Evolutionary conservation across 306 rosid genomes (phyloP).

Genomic region (Corylus americana): DNA sequence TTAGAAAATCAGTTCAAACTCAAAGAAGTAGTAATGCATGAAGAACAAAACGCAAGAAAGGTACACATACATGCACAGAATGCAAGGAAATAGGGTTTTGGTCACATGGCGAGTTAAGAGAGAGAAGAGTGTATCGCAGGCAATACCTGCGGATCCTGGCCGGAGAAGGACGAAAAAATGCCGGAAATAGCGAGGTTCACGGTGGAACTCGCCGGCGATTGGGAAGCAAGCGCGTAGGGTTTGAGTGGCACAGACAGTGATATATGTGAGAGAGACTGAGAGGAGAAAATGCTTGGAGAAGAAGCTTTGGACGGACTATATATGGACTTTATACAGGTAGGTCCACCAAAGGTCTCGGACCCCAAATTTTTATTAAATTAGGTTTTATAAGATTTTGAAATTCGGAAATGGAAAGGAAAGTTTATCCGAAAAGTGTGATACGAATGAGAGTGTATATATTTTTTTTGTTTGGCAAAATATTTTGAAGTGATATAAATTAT

Average conservation of each 20-base stretch:
- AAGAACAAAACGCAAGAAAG: background rate
- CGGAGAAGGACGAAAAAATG: background rate
- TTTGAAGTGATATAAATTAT: too few relatives aligned
- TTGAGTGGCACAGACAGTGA: background rate
- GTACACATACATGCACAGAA: background rate
- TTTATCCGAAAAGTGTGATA: too few relatives aligned
- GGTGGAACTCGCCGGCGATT: background rate
- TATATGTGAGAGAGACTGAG: background rate
- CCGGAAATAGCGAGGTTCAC: background rate
- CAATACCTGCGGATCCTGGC: slow-evolving; percentile 19
- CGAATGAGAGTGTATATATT: too few relatives aligned
- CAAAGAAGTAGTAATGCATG: background rate
- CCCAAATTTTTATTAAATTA: slow-evolving; percentile 17
- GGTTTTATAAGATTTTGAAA: background rate
- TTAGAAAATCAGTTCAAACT: background rate
- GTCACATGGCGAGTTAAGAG: background rate
- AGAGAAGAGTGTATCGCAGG: background rate
- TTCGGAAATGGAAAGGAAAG: background rate
- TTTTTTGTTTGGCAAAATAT: too few relatives aligned
- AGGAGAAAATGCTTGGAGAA: background rate
- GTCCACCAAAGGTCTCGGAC: slow-evolving; percentile 7
- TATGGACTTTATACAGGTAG: background rate
- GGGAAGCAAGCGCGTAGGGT: slow-evolving; percentile 21
- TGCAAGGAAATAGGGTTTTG: background rate
- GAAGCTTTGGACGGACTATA: background rate